Evolutionary conservation across 1,284 basidiomycete species (phyloP), one percentile per base, ranked within the genome.

Genomic region (Xerocomus cyaneibrunnescens): DNA sequence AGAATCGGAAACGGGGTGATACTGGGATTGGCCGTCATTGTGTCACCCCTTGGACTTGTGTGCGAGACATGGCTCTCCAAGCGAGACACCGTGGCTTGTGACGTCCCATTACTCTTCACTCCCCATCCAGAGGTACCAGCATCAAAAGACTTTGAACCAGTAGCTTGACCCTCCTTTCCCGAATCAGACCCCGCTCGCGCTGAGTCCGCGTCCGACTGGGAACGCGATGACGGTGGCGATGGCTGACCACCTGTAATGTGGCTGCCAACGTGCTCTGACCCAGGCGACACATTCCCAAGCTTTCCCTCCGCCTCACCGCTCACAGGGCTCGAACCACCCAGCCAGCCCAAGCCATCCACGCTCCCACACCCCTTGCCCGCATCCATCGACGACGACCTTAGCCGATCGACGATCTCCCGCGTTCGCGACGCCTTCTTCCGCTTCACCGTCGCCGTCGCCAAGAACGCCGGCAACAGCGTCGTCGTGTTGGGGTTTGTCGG

Each of bases 351-450:
- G 28, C 25, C 5, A 21, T 57, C 62, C 41, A 22, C 21, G 4
- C 16, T 56, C 8, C 32, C 38, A 27, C 34, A 21, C 10, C 50
- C 49, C 45, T 51, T 64, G 13, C 58, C 63, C 1, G 32, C 52
- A 52, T 66, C 61, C 7, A 62, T 39, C 17, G 61, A 67, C 36
- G 54, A 55, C 30, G 62, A 65, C 50, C 62, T 61, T 42, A 68
- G 19, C 28, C 50, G 60, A 48, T 68, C 63, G 3, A 65, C 62
- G 32, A 65, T 68, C 49, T 65, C 63, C 21, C 64, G 61, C 50
- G 66, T 65, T 36, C 61, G 53, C 22, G 65, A 68, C 9, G 45
- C 16, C 54, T 62, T 64, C 54, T 64, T 66, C 14, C 58, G 58
- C 39, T 68, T 64, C 40, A 45, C 52, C 17, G 30, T 25, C 25